Percentiles rank a stretch among this genome's conserved stretches.
phyloP scores from a whole-genome alignment of 208 protist genomes.

The Leishmania major region DNA sequence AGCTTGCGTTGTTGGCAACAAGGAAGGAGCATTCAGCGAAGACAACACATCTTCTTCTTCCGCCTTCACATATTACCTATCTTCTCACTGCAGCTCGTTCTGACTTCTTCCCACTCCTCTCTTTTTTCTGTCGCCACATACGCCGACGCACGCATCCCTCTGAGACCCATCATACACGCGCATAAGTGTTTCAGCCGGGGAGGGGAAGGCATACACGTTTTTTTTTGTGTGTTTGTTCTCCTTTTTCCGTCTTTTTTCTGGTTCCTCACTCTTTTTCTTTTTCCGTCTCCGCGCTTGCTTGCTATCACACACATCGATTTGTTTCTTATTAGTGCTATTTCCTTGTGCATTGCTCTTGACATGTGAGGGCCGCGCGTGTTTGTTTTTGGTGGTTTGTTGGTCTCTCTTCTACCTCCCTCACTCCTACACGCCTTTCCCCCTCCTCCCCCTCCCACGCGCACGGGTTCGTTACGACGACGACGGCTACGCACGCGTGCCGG shows the following conservation, averaged over 20 bases:
- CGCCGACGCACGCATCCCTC: background rate
- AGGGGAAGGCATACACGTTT: constrained; percentile 1
- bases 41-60: background rate
- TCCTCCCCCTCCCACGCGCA: background rate
- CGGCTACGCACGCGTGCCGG: too few species aligned
- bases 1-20: background rate
- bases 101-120: background rate
- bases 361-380: background rate
- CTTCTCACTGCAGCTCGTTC: background rate
- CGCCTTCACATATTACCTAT: constrained; percentile 7
- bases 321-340: background rate
- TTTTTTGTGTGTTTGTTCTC: background rate
- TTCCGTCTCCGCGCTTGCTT: background rate
- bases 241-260: background rate
- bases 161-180: background rate
- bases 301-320: background rate
- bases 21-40: background rate
- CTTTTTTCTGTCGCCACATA: background rate
- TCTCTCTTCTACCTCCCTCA: background rate
- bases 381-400: background rate
- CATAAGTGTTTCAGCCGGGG: background rate
- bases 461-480: background rate
- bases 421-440: background rate
- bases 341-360: background rate
- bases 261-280: background rate